Percentiles rank a stretch among this genome's conserved stretches.
These are phyloP conservation scores for Astrothelium macrocarpum DNA, from an alignment of 495 filamentous ascomycete species.

Conservation along the genomic window DNA sequence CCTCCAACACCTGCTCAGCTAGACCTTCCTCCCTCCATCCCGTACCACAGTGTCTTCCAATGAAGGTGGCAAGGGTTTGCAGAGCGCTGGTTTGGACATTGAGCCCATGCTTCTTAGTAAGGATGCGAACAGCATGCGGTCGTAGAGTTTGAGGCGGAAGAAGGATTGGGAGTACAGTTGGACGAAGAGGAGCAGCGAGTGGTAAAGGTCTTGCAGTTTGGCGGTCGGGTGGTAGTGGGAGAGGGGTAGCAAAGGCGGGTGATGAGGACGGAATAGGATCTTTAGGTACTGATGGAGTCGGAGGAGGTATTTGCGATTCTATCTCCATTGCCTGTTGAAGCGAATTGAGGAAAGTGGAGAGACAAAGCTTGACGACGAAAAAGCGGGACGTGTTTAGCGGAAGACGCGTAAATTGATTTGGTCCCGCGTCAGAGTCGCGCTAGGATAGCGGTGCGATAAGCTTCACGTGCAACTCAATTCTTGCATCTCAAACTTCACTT, in stretches of 20 bases:
- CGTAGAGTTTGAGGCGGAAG: slow-evolving; percentile 79
- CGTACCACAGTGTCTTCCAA: slow-evolving; percentile 85
- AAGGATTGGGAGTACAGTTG: slow-evolving; percentile 76
- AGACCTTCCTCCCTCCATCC: slow-evolving; percentile 94
- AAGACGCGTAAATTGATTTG: slow-evolving; percentile 9
- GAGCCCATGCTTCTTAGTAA: slow-evolving; percentile 94
- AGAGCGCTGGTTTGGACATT: slow-evolving; percentile 85
- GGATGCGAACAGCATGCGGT: slow-evolving; percentile 87
- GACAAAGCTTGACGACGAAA: too few relatives aligned
- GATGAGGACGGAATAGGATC: slow-evolving; percentile 74
- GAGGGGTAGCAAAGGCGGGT: slow-evolving; percentile 77
- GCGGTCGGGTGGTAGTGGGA: slow-evolving; percentile 41
- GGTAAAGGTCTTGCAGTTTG: slow-evolving; percentile 32
- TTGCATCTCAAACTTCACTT: not conserved
- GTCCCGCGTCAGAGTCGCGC: not conserved
- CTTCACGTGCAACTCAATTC: not conserved
- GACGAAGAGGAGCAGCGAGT: slow-evolving; percentile 58
- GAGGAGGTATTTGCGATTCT: slow-evolving; percentile 1
- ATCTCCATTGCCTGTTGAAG: not conserved
- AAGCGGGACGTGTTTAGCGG: slow-evolving; percentile 4
- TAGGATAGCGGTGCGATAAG: not conserved
- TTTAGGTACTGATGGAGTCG: slow-evolving; percentile 8
- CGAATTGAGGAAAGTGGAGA: not conserved
- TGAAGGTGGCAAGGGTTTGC: slow-evolving; percentile 72
- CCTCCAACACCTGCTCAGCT: slow-evolving; percentile 84